Evolutionary conservation across 2,329 filamentous ascomycete genomes (phyloP).

Genomic region (Aspergillus sp.): DNA sequence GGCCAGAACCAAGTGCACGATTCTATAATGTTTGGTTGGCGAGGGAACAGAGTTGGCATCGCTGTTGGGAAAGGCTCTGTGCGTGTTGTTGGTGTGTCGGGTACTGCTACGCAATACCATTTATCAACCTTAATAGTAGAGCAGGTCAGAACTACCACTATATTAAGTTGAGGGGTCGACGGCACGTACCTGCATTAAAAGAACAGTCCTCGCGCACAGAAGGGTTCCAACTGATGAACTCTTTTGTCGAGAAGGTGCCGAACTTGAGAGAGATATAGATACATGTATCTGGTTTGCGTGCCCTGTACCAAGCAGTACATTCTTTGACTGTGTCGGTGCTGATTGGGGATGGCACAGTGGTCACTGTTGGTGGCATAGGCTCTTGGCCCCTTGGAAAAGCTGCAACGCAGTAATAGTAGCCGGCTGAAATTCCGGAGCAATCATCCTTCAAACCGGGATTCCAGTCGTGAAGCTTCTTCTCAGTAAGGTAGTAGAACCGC

Average conservation of each 20-base stretch:
- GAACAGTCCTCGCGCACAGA: not conserved
- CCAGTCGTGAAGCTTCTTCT: slow-evolving; percentile 7
- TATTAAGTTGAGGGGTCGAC: not conserved
- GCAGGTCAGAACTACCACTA: no score
- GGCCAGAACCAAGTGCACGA: not conserved
- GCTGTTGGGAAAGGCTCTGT: not conserved
- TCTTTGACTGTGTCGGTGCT: not conserved
- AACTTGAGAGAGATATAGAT: slow-evolving; percentile 8
- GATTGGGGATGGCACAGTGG: not conserved
- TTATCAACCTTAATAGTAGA: not conserved
- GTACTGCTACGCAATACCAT: slow-evolving; percentile 10
- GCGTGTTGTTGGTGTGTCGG: slow-evolving; percentile 7
- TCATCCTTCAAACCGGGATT: slow-evolving; percentile 12
- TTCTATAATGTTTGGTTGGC: not conserved
- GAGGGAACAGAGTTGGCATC: not conserved
- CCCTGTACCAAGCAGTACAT: slow-evolving; percentile 10
- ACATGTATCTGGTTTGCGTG: slow-evolving; percentile 7
- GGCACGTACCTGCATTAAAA: not conserved
- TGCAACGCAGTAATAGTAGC: slow-evolving; percentile 15
- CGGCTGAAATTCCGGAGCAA: slow-evolving; percentile 4
- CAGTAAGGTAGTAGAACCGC: not conserved
- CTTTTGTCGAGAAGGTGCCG: slow-evolving; percentile 6
- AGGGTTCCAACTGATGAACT: slow-evolving; percentile 14
- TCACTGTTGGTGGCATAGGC: slow-evolving; percentile 9
- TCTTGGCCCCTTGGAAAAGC: slow-evolving; percentile 1